phyloP scores from a whole-genome alignment of 1,139 yeast genomes.

The Taphrina wiesneri region DNA sequence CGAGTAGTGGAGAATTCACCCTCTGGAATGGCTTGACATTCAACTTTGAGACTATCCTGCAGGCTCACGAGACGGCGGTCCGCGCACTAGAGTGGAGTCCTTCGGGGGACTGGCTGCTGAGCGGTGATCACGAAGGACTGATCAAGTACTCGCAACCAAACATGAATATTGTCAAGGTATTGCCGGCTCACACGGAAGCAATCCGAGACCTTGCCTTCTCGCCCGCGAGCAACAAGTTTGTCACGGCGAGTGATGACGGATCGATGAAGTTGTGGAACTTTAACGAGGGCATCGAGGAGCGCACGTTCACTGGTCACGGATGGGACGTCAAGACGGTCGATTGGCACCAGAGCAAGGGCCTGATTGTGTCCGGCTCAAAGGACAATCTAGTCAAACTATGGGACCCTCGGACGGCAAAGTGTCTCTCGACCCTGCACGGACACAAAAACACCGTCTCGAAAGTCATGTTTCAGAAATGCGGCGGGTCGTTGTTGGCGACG shows the following conservation, averaged over 20 bases:
- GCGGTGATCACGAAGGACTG: slow-evolving; percentile 90
- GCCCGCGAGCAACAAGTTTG: slow-evolving; percentile 85
- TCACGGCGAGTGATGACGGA: slow-evolving; percentile 75
- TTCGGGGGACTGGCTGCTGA: slow-evolving; percentile 88
- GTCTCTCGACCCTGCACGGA: slow-evolving; percentile 80
- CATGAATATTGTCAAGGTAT: slow-evolving; percentile 88
- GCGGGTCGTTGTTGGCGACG: slow-evolving; percentile 75
- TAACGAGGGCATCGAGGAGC: slow-evolving; percentile 82
- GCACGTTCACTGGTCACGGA: slow-evolving; percentile 83
- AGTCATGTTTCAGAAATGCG: slow-evolving; percentile 70
- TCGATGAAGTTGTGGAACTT: slow-evolving; percentile 91
- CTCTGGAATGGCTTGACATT: slow-evolving; percentile 96
- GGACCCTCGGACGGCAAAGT: slow-evolving; percentile 86
- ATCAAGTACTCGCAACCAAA: slow-evolving; percentile 98
- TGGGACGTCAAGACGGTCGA: slow-evolving; percentile 98
- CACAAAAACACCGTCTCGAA: slow-evolving; percentile 90
- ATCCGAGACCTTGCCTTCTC: slow-evolving; percentile 81
- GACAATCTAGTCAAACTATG: slow-evolving; percentile 90
- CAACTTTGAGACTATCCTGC: slow-evolving; percentile 96
- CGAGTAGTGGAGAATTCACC: slow-evolving; percentile 93
- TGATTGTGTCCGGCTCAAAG: slow-evolving; percentile 68
- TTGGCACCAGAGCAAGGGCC: slow-evolving; percentile 90
- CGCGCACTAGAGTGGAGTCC: slow-evolving; percentile 79
- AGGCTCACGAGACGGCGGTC: slow-evolving; percentile 88
- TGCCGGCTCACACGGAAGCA: slow-evolving; percentile 72